Evolutionary conservation across 2,329 filamentous ascomycete species (phyloP), one percentile per base, ranked within the genome.

Genomic region (Esteya vermicola): DNA sequence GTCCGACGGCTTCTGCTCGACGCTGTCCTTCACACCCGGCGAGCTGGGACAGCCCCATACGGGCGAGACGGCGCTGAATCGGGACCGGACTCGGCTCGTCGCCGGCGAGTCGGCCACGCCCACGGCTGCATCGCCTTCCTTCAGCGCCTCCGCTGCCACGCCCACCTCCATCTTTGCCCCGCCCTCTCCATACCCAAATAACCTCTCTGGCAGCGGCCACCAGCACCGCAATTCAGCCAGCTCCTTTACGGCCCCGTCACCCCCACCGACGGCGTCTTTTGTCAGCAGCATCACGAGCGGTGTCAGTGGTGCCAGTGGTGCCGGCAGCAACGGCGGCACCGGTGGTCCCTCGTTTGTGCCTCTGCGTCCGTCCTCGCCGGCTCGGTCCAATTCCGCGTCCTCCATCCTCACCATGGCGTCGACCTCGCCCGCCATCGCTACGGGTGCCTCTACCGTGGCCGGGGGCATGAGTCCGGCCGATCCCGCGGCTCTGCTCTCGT

Each of bases 1-100:
- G 0, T 95, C 91, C 0, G 91, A 98, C 57, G 91, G 91, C 0
- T 98, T 96, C 63, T 98, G 91, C 57, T 98, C 91, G 0, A 81
- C 84, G 0, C 66, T 98, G 6, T 82, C 86, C 0, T 98, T 98
- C 54, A 61, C 74, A 1, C 66, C 81, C 3, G 84, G 85, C 9
- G 91, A 98, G 57, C 65, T 98, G 1, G 91, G 91, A 12, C 78
- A 89, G 47, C 62, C 77, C 6, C 93, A 93, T 56, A 78, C 76
- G 9, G 80, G 79, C 25, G 77, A 85, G 38, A 57, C 78, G 30
- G 64, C 64, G 13, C 54, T 60, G 23, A 74, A 25, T n/a, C 28
- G 32, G 6, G 23, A 41, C 32, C 34, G 36, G 22, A 38, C 20
- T 9, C 27, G 30, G 4, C 19, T 14, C 9, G 38, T 22, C 5